Conservation (phyloP, 2,329 filamentous ascomycete genomes). For the Nannizziopsis barbatae region DNA sequence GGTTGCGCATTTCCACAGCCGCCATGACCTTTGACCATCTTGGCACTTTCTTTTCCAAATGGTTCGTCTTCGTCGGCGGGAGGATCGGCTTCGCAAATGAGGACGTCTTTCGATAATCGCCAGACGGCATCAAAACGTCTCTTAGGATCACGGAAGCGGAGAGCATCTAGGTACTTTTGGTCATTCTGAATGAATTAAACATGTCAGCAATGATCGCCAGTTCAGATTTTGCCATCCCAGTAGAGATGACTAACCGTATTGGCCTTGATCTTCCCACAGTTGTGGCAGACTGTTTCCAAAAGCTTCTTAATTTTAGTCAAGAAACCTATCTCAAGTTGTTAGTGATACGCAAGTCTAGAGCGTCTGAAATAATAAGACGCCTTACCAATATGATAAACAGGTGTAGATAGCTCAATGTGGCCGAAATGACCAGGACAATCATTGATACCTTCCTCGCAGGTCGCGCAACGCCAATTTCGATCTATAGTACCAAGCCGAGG, state of each 20-base stretch:
- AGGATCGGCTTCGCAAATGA: slow-evolving; percentile 70
- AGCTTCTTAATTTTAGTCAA: slow-evolving; percentile 99
- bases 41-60: slow-evolving; percentile 52
- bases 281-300: slow-evolving; percentile 96
- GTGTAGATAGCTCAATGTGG: slow-evolving; percentile 93
- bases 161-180: slow-evolving; percentile 68
- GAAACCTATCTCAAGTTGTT: slow-evolving; percentile 52
- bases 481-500: slow-evolving; percentile 94
- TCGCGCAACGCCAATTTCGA: slow-evolving; percentile 87
- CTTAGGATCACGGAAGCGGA: slow-evolving; percentile 82
- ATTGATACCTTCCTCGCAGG: slow-evolving; percentile 88
- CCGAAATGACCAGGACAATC: slow-evolving; percentile 97
- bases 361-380: not conserved
- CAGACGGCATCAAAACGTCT: slow-evolving; percentile 86
- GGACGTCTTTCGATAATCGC: slow-evolving; percentile 81
- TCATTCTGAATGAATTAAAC: slow-evolving; percentile 53
- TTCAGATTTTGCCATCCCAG: slow-evolving; percentile 45
- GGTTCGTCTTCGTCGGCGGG: slow-evolving; percentile 55
- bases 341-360: slow-evolving; percentile 17
- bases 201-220: slow-evolving; percentile 40
- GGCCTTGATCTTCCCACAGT: slow-evolving; percentile 93
- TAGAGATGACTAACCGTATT: slow-evolving; percentile 85
- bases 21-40: slow-evolving; percentile 55
- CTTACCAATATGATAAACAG: slow-evolving; percentile 75
- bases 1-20: slow-evolving; percentile 91